phyloP scores from a whole-genome alignment of 371 early-diverging fungal species.

The Syncephalis plumigaleata region DNA sequence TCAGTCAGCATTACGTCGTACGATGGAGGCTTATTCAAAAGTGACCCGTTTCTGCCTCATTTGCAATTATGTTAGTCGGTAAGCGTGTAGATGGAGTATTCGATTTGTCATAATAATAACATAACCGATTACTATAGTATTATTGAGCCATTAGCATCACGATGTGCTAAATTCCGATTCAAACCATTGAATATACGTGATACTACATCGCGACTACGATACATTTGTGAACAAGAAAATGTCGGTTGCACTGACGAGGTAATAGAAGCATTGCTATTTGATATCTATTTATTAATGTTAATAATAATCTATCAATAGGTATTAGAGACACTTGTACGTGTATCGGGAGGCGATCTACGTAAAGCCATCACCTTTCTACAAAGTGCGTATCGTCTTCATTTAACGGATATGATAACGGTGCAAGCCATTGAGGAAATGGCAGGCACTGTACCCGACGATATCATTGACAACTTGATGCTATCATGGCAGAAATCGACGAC shows the following conservation, averaged over 20 bases:
- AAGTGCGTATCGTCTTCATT: conserved; percentile 45
- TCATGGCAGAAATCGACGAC: conserved; percentile 18
- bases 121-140: conserved; percentile 41
- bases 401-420: conserved; percentile 24
- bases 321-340: conserved; percentile 45
- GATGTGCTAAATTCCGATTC: conserved; percentile 95
- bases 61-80: conserved; percentile 91
- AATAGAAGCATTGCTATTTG: neutral
- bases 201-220: conserved; percentile 28
- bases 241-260: conserved; percentile 29
- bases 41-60: conserved; percentile 96
- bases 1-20: conserved; percentile 93
- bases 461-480: conserved; percentile 30
- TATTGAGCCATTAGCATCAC: conserved; percentile 87
- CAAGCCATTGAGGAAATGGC: conserved; percentile 58
- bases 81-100: conserved; percentile 3
- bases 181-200: conserved; percentile 48
- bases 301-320: conserved; percentile 23
- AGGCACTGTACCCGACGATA: conserved; percentile 45
- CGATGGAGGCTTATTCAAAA: conserved; percentile 96
- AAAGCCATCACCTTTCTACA: conserved; percentile 86
- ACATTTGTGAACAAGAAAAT: conserved; percentile 49
- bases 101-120: no score
- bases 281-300: neutral
- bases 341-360: conserved; percentile 83